A percentile compares a stretch with the other conserved stretches of the same genome.
Evolutionary conservation across 768 basidiomycete species (phyloP).

Genomic region (Kondoa subrosea): DNA sequence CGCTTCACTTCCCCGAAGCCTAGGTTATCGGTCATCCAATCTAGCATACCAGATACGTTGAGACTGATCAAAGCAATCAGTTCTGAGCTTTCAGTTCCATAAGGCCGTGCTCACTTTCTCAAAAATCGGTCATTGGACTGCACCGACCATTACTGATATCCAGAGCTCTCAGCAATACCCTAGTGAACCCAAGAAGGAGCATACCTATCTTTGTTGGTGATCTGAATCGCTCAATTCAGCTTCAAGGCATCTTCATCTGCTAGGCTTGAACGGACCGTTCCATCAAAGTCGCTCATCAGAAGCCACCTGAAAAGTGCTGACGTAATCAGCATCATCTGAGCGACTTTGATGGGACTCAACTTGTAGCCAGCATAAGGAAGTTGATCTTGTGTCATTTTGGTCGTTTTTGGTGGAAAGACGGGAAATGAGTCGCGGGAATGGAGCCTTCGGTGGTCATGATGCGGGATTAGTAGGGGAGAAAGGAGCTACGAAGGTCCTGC

Average conservation of each 20-base stretch:
- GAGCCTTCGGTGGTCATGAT: background rate
- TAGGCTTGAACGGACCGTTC: background rate
- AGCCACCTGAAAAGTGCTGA: background rate
- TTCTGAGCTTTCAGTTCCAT: too few species aligned
- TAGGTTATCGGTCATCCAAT: conserved; percentile 61
- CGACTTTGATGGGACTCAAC: background rate
- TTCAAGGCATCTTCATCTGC: background rate
- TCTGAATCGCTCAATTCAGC: background rate
- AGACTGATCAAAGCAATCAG: too few species aligned
- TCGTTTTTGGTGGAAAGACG: background rate
- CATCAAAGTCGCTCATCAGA: background rate
- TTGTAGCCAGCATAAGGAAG: too few species aligned
- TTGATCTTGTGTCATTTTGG: too few species aligned
- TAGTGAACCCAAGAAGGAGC: background rate
- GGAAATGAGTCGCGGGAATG: background rate
- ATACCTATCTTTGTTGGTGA: background rate
- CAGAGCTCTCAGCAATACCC: background rate
- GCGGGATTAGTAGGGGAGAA: background rate
- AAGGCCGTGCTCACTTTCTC: too few species aligned
- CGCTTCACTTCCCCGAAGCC: conserved; percentile 66
- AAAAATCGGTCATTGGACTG: background rate
- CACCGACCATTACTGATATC: background rate
- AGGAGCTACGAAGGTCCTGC: background rate
- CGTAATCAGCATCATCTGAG: background rate
- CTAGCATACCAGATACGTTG: background rate